Evolutionary conservation across 768 basidiomycete genomes (phyloP).

Genomic region (Hericium alpestre): DNA sequence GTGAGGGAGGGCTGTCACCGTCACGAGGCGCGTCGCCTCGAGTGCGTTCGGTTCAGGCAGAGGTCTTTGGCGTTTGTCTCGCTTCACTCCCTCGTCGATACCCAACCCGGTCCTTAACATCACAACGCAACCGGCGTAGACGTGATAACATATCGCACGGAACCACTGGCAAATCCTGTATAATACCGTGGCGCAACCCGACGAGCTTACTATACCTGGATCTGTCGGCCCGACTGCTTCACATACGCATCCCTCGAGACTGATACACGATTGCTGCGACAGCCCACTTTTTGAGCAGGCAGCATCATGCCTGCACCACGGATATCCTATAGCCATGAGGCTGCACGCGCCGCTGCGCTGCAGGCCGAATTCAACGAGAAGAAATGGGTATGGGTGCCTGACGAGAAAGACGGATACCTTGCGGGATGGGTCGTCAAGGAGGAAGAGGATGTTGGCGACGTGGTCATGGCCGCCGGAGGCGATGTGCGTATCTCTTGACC

Average conservation of each 20-base stretch:
- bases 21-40: not conserved
- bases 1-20: not conserved
- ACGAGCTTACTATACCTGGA: not conserved
- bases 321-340: slow-evolving; percentile 41
- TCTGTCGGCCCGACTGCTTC: not conserved
- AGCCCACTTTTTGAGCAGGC: not conserved
- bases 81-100: not conserved
- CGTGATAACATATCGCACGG: not conserved
- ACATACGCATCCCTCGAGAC: not conserved
- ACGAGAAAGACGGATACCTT: slow-evolving; percentile 84
- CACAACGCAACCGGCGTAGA: not conserved
- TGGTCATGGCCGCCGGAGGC: slow-evolving; percentile 75
- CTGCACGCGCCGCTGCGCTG: slow-evolving; percentile 75
- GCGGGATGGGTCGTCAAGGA: slow-evolving; percentile 90
- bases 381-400: slow-evolving; percentile 98
- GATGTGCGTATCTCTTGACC: slow-evolving; percentile 41
- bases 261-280: not conserved
- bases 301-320: slow-evolving; percentile 24
- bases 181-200: not conserved
- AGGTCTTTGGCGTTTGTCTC: not conserved
- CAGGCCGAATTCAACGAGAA: slow-evolving; percentile 96
- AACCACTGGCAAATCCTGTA: not conserved
- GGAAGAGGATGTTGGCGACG: slow-evolving; percentile 72
- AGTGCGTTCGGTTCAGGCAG: not conserved
- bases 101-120: not conserved